Evolutionary conservation across 2,329 filamentous ascomycete genomes (phyloP), one percentile per base, ranked within the genome.

Genomic region (Hyphodiscus sp.): DNA sequence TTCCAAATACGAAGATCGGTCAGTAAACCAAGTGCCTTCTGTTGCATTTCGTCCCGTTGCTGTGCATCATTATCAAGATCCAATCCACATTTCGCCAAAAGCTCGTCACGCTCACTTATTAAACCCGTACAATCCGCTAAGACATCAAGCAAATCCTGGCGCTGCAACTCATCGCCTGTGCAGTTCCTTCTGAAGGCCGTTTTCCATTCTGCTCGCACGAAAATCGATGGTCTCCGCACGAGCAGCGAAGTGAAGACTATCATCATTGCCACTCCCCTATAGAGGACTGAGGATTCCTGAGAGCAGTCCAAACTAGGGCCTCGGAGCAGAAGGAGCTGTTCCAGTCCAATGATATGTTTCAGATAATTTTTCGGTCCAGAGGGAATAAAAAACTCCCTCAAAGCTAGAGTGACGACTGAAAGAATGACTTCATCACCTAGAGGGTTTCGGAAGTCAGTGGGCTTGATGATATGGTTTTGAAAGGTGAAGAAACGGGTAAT

Each of bases 341-440:
- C 65, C 6, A 68, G 47, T 7, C 65, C 65, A 41, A 54, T 44
- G 58, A 68, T 67, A 47, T 68, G 66, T 26, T 65, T 65, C 18
- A 66, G 20, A 52, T 61, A 64, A 23, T 61, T 54, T 16, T 56
- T 55, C 1, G 60, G 55, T 1, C 64, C 63, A 2, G 59, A 65
- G 3, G 66, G 64, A 2, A 66, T 55, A 30, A 67, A 55, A 8
- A 52, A 52, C 47, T 68, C 66, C 29, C 65, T 57, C 42, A 67
- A 63, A 20, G 63, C 60, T 18, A 68, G 47, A 8, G 63, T 60
- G 13, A 57, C 50, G 1, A 68, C 60, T 1, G 62, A 59, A 19
- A 66, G 59, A 11, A 68, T 53, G 10, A 68, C 47, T 3, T 67
- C 67, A 46, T 68, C 61, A 26, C 23, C 23, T 26, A 26, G 23